Conservation (phyloP, 768 basidiomycete species). For the Boletus sp. region DNA sequence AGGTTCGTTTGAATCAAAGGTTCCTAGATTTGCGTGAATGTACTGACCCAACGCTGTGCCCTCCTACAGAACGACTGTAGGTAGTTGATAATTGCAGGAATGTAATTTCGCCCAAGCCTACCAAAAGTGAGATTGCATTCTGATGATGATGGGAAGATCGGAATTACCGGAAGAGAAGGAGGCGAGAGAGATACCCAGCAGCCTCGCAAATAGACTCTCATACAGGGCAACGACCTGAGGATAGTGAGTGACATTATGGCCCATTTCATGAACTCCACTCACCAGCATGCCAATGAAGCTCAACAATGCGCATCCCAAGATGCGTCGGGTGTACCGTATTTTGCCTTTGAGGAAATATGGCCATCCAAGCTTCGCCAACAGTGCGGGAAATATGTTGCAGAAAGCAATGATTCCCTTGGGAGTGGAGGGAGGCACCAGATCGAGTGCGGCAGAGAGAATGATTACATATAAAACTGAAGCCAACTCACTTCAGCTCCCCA, state of each 20-base stretch:
- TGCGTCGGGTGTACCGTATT: conserved; percentile 74
- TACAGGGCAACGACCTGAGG: conserved; percentile 75
- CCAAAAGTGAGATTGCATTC: conserved; percentile 5
- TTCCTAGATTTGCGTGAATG: background rate
- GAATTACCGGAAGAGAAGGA: conserved; percentile 81
- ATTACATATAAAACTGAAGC: conserved; percentile 86
- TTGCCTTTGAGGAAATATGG: conserved; percentile 86
- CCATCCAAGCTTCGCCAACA: conserved; percentile 88
- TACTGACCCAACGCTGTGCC: conserved; percentile 76
- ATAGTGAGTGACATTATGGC: background rate
- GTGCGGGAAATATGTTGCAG: conserved; percentile 89
- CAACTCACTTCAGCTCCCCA: background rate
- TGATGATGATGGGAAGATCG: background rate
- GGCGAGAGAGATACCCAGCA: conserved; percentile 79
- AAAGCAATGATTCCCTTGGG: conserved; percentile 95
- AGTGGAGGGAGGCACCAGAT: conserved; percentile 87
- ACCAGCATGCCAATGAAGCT: conserved; percentile 89
- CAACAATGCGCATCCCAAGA: conserved; percentile 71
- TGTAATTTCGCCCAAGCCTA: conserved; percentile 91
- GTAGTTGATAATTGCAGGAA: conserved; percentile 92
- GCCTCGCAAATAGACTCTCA: conserved; percentile 59
- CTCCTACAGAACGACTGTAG: conserved; percentile 68
- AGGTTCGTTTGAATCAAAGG: background rate
- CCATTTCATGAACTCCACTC: conserved; percentile 28
- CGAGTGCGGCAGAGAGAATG: conserved; percentile 93